phyloP scores from a whole-genome alignment of 768 basidiomycete genomes.

The Auricularia sp. region DNA sequence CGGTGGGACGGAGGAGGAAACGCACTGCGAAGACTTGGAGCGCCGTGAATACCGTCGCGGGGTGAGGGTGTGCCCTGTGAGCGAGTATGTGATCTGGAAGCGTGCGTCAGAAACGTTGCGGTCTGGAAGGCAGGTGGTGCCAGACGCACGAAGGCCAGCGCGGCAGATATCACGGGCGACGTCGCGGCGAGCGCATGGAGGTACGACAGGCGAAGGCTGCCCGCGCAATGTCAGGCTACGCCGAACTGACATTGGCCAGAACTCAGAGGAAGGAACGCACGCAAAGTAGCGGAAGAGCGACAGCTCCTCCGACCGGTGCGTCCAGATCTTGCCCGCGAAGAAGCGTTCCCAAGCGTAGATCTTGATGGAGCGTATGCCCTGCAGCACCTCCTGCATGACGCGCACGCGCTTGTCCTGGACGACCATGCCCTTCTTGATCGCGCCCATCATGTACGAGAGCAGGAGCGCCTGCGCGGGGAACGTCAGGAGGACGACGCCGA shows the following conservation, averaged over 20 bases:
- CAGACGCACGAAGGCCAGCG: constrained; percentile 37
- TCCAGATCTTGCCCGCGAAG: constrained; percentile 33
- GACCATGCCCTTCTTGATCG: constrained; percentile 46
- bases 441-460: constrained; percentile 40
- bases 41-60: constrained; percentile 46
- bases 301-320: constrained; percentile 23
- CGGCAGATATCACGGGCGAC: constrained; percentile 40
- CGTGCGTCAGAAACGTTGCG: background rate
- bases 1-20: constrained; percentile 31
- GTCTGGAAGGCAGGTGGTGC: too few relatives aligned
- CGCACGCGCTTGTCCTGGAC: constrained; percentile 59
- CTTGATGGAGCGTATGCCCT: constrained; percentile 59
- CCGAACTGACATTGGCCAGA: background rate
- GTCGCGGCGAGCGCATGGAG: constrained; percentile 39
- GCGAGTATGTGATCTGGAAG: constrained; percentile 48
- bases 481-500: constrained; percentile 36
- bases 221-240: background rate
- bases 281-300: constrained; percentile 14
- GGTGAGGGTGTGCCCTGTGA: constrained; percentile 46
- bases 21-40: constrained; percentile 53
- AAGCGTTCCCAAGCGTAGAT: constrained; percentile 52
- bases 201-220: constrained; percentile 20
- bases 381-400: constrained; percentile 53
- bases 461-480: constrained; percentile 50
- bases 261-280: constrained; percentile 14